Conservation (phyloP, 1,284 basidiomycete genomes). For the Anthracocystis setariae region DNA sequence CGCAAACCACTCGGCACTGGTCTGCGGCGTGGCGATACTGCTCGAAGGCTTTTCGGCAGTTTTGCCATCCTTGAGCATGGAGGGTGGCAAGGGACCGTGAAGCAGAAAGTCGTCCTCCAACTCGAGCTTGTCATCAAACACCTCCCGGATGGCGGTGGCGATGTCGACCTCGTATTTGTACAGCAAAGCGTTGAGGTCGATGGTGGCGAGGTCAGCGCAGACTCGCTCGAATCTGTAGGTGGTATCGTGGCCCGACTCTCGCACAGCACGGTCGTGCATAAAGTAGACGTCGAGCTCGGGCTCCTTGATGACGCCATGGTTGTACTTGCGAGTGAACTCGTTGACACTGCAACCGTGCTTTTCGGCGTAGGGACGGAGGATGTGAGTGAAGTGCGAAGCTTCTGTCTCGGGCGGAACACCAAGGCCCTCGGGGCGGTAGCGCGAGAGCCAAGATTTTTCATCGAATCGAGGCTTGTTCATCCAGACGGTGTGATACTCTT, state of each 20-base stretch:
- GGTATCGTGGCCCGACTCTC: conserved; percentile 87
- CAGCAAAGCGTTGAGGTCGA: conserved; percentile 86
- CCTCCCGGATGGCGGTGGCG: conserved; percentile 81
- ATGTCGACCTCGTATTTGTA: conserved; percentile 74
- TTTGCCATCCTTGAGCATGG: conserved; percentile 37
- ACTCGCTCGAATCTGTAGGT: conserved; percentile 94
- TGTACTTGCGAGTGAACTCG: conserved; percentile 97
- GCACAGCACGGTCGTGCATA: conserved; percentile 91
- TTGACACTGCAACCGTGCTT: conserved; percentile 94
- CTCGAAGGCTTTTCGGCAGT: conserved; percentile 71
- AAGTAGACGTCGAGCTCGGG: conserved; percentile 96
- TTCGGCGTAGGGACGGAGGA: conserved; percentile 90
- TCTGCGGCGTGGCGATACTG: conserved; percentile 71
- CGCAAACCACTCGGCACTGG: conserved; percentile 63
- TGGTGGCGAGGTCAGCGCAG: conserved; percentile 92
- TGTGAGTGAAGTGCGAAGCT: conserved; percentile 95
- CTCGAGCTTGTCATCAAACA: conserved; percentile 89
- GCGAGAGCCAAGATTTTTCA: conserved; percentile 88
- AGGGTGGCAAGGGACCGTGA: conserved; percentile 50
- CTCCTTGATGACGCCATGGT: conserved; percentile 82
- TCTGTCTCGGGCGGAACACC: conserved; percentile 99
- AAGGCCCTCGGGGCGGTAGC: conserved; percentile 91
- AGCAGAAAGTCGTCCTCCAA: conserved; percentile 85
- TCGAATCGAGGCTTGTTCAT: conserved; percentile 91
- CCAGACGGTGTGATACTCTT: conserved; percentile 98